Evolutionary conservation across 768 basidiomycete genomes (phyloP).

Genomic region (Russula griseocarnosa): DNA sequence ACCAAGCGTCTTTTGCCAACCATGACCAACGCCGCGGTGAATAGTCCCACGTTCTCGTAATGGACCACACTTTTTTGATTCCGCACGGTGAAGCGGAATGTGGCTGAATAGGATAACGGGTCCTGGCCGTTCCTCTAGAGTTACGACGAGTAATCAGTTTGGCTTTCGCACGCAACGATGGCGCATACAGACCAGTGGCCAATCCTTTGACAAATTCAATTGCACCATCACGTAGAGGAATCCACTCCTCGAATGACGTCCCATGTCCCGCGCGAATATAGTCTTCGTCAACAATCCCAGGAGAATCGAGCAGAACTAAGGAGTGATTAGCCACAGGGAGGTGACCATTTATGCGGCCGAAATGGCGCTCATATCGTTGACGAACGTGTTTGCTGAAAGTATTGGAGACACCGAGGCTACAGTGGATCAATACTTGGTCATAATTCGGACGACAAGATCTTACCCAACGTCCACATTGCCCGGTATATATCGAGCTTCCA

Average conservation of each 20-base stretch:
- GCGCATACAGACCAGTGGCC: slow-evolving; percentile 33
- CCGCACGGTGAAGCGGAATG: slow-evolving; percentile 77
- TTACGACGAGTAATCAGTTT: background rate
- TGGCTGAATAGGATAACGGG: slow-evolving; percentile 75
- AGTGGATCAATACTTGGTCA: background rate
- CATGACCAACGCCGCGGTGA: slow-evolving; percentile 68
- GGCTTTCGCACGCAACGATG: background rate
- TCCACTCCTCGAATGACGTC: slow-evolving; percentile 53
- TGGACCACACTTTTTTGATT: slow-evolving; percentile 72
- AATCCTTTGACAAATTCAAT: slow-evolving; percentile 56
- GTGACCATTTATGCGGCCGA: slow-evolving; percentile 65
- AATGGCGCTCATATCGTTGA: slow-evolving; percentile 53
- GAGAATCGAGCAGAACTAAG: slow-evolving; percentile 68
- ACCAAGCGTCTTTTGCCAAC: slow-evolving; percentile 80
- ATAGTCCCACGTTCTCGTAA: slow-evolving; percentile 69
- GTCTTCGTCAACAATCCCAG: slow-evolving; percentile 80
- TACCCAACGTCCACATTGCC: slow-evolving; percentile 91
- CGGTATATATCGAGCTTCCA: slow-evolving; percentile 67
- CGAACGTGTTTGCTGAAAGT: slow-evolving; percentile 41
- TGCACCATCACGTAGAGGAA: slow-evolving; percentile 48
- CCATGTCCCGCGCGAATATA: slow-evolving; percentile 56
- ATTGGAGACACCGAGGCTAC: slow-evolving; percentile 22
- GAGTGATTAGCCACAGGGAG: slow-evolving; percentile 65
- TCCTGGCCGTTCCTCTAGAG: slow-evolving; percentile 30
- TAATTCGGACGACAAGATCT: slow-evolving; percentile 19